Conservation (phyloP, 371 early-diverging fungal species). For the Mucor ambiguus region DNA sequence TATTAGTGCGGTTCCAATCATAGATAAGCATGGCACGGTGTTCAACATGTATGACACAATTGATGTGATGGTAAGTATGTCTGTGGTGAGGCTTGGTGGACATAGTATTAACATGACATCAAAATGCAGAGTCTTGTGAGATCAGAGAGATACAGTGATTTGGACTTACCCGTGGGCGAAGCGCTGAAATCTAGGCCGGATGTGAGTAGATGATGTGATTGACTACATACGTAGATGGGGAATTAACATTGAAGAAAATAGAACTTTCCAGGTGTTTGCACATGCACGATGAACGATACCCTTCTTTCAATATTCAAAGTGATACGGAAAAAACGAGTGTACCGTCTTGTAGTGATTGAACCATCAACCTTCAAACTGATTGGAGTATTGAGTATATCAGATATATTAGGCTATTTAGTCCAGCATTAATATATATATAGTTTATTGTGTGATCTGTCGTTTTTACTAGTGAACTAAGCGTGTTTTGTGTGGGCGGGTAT, state of each 20-base stretch:
- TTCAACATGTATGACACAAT: slow-evolving; percentile 89
- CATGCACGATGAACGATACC: slow-evolving; percentile 79
- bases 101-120: neutral
- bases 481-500: too few species aligned
- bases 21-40: slow-evolving; percentile 78
- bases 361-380: slow-evolving; percentile 63
- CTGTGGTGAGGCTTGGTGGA: neutral
- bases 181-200: slow-evolving; percentile 72
- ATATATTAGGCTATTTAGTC: slow-evolving; percentile 69
- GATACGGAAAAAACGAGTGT: slow-evolving; percentile 73
- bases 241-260: neutral
- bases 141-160: slow-evolving; percentile 45
- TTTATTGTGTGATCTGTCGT: slow-evolving; percentile 8
- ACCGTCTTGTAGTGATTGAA: slow-evolving; percentile 85
- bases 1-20: slow-evolving; percentile 86
- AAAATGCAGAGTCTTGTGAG: slow-evolving; percentile 28
- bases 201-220: slow-evolving; percentile 28
- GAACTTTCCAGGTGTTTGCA: slow-evolving; percentile 88
- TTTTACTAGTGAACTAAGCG: too few species aligned
- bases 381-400: slow-evolving; percentile 83
- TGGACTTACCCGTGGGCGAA: slow-evolving; percentile 78
- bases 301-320: slow-evolving; percentile 80
- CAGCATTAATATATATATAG: slow-evolving; percentile 3
- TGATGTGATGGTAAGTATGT: slow-evolving; percentile 75
- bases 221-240: neutral